Base-by-base conservation (phyloP, 2,329 filamentous ascomycete genomes). In the Colletotrichum truncatum region DNA sequence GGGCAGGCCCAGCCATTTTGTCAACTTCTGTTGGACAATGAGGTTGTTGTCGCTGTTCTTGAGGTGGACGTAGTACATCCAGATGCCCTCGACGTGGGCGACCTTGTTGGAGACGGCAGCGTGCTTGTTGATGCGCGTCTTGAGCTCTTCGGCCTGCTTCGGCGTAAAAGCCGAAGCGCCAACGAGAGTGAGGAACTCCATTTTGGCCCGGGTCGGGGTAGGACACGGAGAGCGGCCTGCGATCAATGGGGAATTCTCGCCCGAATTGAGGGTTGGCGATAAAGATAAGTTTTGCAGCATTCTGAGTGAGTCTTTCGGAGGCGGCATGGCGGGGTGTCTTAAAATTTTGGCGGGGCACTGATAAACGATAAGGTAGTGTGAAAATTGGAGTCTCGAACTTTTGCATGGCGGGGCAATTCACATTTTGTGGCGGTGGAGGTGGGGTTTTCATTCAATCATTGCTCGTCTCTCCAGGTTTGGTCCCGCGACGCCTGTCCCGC, bases 1-100 rank as follows among this genome's bases (percentile, higher is more conserved):
- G 32, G 86, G 77, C 53, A 77, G 73, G 59, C 84, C 77, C 25
- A 69, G 54, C 69, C 69, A 67, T 63, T 65, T 49, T 76, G 74
- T 10, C 69, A 80, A 70, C 76, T 80, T 72, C 78, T 84, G 74
- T 77, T 80, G 70, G 77, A 87, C 77, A 30, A 64, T 46, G 65
- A 79, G 75, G 28, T 73, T 69, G 30, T 76, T 73, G 64, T 85
- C 78, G 51, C 79, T 76, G 43, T 80, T 80, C 67, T 83, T 82
- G 67, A 90, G 81, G 73, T 90, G 84, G 63, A 92, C 83, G 73
- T 92, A 93, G 81, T 93, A 92, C 62, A 88, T 76, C 84, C 87
- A 89, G 59, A 81, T 80, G 59, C 86, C 86, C 16, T 79, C 75
- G 68, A 89, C 79, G 56, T 76, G 76, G 65, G 79, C 77, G 66